Conservation (phyloP, 148 eudicot genomes). For the Persicaria maculosa region DNA sequence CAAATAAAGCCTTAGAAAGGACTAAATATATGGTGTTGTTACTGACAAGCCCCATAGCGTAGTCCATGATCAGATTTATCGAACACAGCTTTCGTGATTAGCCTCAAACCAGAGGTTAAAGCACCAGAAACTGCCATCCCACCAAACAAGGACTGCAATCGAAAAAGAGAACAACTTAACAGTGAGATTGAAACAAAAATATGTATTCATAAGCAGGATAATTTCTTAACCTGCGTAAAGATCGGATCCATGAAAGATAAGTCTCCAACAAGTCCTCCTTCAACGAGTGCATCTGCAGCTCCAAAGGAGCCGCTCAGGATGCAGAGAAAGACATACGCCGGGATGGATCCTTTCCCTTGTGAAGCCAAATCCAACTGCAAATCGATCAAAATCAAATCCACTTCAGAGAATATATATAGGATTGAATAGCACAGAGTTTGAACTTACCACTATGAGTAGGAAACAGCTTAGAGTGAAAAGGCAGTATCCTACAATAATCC, state of each 20-base stretch:
- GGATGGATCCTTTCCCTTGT: conserved; percentile 53
- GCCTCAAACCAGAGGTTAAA: conserved; percentile 32
- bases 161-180: neutral
- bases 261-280: conserved; percentile 77
- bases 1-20: neutral
- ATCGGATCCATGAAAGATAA: conserved; percentile 58
- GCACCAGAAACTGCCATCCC: conserved; percentile 45
- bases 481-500: conserved; percentile 48
- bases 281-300: conserved; percentile 59
- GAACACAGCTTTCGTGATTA: conserved; percentile 28
- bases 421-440: neutral
- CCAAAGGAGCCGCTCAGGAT: conserved; percentile 45
- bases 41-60: conserved; percentile 42
- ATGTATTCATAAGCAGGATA: too few species aligned
- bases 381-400: conserved; percentile 5
- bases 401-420: too few species aligned
- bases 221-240: conserved; percentile 42
- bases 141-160: conserved; percentile 49
- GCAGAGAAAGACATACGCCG: conserved; percentile 44
- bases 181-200: neutral
- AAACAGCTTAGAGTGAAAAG: conserved; percentile 35
- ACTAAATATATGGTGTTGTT: neutral
- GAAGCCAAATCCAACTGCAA: conserved; percentile 53
- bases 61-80: conserved; percentile 30
- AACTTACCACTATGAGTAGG: conserved; percentile 27